Base-by-base conservation (phyloP, 306 rosid genomes). In the Elaeagnus macrophylla region DNA sequence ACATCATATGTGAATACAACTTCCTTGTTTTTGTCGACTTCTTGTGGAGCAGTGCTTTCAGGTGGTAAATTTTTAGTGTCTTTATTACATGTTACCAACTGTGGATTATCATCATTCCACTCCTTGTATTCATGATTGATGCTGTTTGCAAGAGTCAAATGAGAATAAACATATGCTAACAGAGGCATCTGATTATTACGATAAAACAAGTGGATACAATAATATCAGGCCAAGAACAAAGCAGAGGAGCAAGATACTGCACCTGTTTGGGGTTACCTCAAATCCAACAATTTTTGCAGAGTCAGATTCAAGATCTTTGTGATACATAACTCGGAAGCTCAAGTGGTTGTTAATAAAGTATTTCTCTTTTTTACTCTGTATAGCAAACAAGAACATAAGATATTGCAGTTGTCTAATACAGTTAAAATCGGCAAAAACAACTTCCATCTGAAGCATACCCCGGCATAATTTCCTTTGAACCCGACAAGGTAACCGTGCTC, bases 201-300 rank as follows among this genome's bases (percentile, higher is more conserved):
- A 48, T 37, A 19, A 66, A 48, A 70, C 1, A 40, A 19, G 50
- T 18, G 36, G 38, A 36, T 12, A 35, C 44, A 40, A 54, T 48
- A 49, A 12, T 44, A n/a, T n/a, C 15, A 8, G 47, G 15, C 32
- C 35, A 42, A 60, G 19, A 6, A 25, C 59, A 51, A 11, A 13
- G 10, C 46, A 43, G 18, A 20, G 40, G 48, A 39, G 46, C 51
- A 63, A 66, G 48, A 8, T 13, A 65, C 16, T 40, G 59, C 65
- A 87, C 99, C 99, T 93, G 83, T 80, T 82, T 65, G 99, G 89
- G 17, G 96, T 80, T 56, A 93, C 96, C 75, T 93, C 99, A 77
- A 93, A 93, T 63, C 99, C 99, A 59, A 93, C 99, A 60, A 93
- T 84, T 61, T 96, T 91, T 69, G 99, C 89, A 67, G 76, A 54